phyloP scores from a whole-genome alignment of 2,329 filamentous ascomycete genomes.

The Venturia aucupariae region DNA sequence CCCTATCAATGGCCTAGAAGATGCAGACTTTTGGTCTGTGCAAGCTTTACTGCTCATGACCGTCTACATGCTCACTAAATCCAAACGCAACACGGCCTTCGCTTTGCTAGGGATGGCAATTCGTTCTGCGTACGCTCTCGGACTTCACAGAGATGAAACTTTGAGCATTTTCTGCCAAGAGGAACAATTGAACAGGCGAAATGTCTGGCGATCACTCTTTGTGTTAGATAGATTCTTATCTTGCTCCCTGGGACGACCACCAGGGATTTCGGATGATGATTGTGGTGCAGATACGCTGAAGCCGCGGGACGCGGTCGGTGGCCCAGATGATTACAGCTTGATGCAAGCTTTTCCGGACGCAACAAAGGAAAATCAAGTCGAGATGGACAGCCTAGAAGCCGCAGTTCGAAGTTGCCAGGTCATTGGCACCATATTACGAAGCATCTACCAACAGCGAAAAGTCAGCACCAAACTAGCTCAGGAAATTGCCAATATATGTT shows the following conservation, averaged over 20 bases:
- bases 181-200: conserved; percentile 42
- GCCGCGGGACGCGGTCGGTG: conserved; percentile 18
- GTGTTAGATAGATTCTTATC: conserved; percentile 56
- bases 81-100: conserved; percentile 55
- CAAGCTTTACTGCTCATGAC: conserved; percentile 56
- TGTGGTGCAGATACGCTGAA: conserved; percentile 43
- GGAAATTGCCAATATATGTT: conserved; percentile 47
- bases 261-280: conserved; percentile 53
- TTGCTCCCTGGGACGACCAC: conserved; percentile 52
- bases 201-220: conserved; percentile 56
- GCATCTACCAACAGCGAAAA: conserved; percentile 50
- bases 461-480: conserved; percentile 50
- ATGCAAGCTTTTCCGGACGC: conserved; percentile 21
- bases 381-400: conserved; percentile 38
- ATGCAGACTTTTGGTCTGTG: conserved; percentile 56
- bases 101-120: conserved; percentile 56
- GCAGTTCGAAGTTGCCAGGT: conserved; percentile 49
- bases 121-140: conserved; percentile 52
- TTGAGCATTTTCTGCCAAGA: conserved; percentile 43
- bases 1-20: conserved; percentile 45
- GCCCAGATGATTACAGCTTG: conserved; percentile 21
- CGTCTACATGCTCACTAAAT: conserved; percentile 52
- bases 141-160: conserved; percentile 53
- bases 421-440: conserved; percentile 49
- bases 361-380: conserved; percentile 15